Base-by-base conservation (phyloP, 1,139 yeast genomes). In the Yamadazyma diddensiae region DNA sequence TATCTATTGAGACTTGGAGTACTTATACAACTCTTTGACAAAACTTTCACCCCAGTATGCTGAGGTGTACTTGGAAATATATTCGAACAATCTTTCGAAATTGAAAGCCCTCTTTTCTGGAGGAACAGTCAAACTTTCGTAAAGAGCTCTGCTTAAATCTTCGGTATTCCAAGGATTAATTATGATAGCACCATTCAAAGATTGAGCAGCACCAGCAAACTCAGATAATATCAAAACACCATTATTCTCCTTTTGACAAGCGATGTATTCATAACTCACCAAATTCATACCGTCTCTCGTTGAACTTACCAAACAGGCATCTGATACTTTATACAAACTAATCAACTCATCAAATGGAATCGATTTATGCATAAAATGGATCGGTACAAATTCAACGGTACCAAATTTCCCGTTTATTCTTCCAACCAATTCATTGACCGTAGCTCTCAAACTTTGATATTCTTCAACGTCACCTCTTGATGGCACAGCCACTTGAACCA, bases 151-250 rank as follows among this genome's bases (percentile, higher is more conserved):
- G 21, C 95, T 79, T 52, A 92, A 62, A 48, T 94, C 98, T 48
- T 94, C 98, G 12, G 92, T 90, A 57, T 90, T 92, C 99, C 99
- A 92, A 3, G 99, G 99, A 53, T 92, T 92, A 20, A 92, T 95
- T 40, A 92, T 80, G 15, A 92, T 59, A 1, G 96, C 88, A 16
- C 99, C 98, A 53, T 92, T 92, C 42, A 92, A 67, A 1, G 94
- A 82, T 61, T 92, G 99, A 1, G 98, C 97, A n/a, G 98, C 98
- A 29, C 99, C 99, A 0, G 98, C 94, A 63, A 92, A 92, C 59
- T 92, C 99, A 29, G 94, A 82, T 40, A 92, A 62, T 30, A 92
- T 83, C 46, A 92, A 69, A 3, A 87, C 79, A 6, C 99, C 99
- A 43, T 87, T 82, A 38, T 80, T 79, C 30, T 81, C 81, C 46